These are phyloP conservation scores for Planoprotostelium fungivorum DNA, from an alignment of 78 protist genomes.

Conservation along the genomic window DNA sequence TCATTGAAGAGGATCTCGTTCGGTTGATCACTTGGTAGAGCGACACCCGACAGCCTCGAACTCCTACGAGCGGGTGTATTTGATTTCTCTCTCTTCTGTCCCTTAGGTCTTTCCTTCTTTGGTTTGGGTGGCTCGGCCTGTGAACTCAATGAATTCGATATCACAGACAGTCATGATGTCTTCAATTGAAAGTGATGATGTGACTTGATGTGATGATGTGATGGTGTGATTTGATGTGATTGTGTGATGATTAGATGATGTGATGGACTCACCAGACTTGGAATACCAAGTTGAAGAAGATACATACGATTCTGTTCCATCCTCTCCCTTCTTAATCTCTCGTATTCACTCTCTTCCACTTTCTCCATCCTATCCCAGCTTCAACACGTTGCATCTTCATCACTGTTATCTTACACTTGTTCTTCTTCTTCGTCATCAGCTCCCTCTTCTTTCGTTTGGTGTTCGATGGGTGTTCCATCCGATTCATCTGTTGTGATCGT, in stretches of 20 bases:
- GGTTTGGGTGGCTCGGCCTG: background rate
- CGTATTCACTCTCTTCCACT: background rate
- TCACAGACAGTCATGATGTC: too few relatives aligned
- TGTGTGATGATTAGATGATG: too few relatives aligned
- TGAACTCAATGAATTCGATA: too few relatives aligned
- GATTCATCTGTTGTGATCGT: background rate
- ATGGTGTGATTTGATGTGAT: background rate
- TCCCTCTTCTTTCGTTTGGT: background rate
- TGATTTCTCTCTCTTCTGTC: background rate
- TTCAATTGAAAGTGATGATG: background rate
- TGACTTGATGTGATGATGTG: background rate
- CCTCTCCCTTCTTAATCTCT: background rate
- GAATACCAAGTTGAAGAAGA: background rate
- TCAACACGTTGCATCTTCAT: too few relatives aligned
- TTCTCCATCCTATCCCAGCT: too few relatives aligned
- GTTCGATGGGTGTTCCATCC: background rate
- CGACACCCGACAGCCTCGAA: background rate
- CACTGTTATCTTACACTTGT: background rate
- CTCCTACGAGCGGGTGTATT: background rate
- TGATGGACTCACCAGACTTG: background rate
- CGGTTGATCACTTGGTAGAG: background rate
- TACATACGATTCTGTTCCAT: background rate
- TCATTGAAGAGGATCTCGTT: background rate
- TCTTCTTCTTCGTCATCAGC: background rate
- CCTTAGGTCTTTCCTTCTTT: background rate